These are phyloP conservation scores for Aspergillus pseudoterreus DNA, from an alignment of 2,329 filamentous ascomycete species.

Conservation along the genomic window DNA sequence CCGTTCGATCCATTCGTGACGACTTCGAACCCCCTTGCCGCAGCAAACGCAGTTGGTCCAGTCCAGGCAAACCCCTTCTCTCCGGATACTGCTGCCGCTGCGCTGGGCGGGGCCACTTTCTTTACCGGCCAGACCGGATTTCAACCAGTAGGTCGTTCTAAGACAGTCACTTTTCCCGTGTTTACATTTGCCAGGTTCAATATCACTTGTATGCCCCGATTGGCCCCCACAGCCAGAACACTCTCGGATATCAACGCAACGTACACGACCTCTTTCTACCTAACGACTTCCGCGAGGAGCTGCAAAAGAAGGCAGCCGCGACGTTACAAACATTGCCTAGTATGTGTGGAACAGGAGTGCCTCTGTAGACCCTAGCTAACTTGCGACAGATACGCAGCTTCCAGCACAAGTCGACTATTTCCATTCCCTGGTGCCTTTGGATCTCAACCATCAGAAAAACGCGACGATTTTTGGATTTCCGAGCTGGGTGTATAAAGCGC, in stretches of 20 bases:
- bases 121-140: slow-evolving; percentile 59
- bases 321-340: slow-evolving; percentile 79
- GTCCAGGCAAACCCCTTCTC: slow-evolving; percentile 72
- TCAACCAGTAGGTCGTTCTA: slow-evolving; percentile 52
- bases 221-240: slow-evolving; percentile 74
- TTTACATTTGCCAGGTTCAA: slow-evolving; percentile 56
- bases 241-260: slow-evolving; percentile 79
- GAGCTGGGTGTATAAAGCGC: slow-evolving; percentile 94
- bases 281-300: slow-evolving; percentile 79
- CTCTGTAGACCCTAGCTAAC: not conserved
- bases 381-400: slow-evolving; percentile 59
- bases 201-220: slow-evolving; percentile 92
- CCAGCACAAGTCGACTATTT: slow-evolving; percentile 78
- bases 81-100: slow-evolving; percentile 57
- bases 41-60: slow-evolving; percentile 41
- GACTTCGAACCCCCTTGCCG: slow-evolving; percentile 50
- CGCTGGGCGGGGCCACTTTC: slow-evolving; percentile 61
- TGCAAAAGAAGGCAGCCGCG: slow-evolving; percentile 84
- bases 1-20: slow-evolving; percentile 65
- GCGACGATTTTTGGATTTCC: slow-evolving; percentile 77
- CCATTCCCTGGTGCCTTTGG: slow-evolving; percentile 85
- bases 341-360: slow-evolving; percentile 35
- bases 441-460: slow-evolving; percentile 75
- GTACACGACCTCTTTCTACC: slow-evolving; percentile 90
- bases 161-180: not conserved